These are phyloP conservation scores for Aureobasidium sp. DNA, from an alignment of 2,329 filamentous ascomycete genomes.

Conservation along the genomic window DNA sequence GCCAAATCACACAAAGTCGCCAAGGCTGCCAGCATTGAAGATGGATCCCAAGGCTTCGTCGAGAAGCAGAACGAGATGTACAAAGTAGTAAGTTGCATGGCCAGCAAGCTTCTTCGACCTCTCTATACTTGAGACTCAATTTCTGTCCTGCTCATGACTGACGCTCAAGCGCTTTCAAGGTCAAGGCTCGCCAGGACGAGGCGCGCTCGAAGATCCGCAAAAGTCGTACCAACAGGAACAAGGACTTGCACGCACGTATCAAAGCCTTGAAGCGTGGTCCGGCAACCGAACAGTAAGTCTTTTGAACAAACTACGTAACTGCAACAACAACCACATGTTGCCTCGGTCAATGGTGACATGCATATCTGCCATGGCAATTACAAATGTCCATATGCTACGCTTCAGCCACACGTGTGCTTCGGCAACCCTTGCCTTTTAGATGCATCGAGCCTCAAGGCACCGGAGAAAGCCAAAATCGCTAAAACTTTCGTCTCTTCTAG, in stretches of 20 bases:
- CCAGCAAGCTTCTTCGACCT: not conserved
- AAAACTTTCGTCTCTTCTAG: not conserved
- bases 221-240: not conserved
- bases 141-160: not conserved
- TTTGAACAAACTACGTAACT: not conserved
- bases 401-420: not conserved
- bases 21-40: not conserved
- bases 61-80: not conserved
- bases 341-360: not conserved
- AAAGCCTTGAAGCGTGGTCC: not conserved
- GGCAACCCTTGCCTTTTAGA: not conserved
- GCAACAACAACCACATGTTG: not conserved
- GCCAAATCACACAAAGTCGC: not conserved
- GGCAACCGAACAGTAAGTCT: not conserved
- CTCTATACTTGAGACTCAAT: not conserved
- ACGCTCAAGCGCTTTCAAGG: not conserved
- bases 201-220: not conserved
- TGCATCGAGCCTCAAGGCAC: not conserved
- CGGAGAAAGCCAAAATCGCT: not conserved
- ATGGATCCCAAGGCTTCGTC: not conserved
- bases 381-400: not conserved
- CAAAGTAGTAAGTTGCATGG: not conserved
- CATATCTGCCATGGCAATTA: constrained; percentile 1
- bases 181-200: not conserved
- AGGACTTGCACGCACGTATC: not conserved